Evolutionary conservation across 225 moss, liverwort and hornwort species (phyloP), one percentile per base, ranked within the genome.

Genomic region (Marchantia polymorpha): DNA sequence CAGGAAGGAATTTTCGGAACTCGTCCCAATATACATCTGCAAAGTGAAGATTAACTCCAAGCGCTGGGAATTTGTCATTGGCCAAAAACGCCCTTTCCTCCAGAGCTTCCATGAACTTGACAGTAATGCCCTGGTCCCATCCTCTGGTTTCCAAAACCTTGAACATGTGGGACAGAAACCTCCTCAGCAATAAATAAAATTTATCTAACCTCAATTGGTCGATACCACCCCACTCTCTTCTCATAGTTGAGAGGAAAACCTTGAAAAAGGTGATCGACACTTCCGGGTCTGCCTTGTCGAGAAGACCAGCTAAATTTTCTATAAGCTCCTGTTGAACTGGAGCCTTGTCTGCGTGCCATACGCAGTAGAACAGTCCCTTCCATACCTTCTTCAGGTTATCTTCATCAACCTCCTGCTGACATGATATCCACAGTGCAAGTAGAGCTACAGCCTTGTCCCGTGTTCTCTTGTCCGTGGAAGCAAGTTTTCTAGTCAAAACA

Each of bases 321-420:
- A 90, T 91, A 19, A 99, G 95, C 83, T 99, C 92, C 69, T 87
- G 92, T 86, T 99, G 99, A 59, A 99, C 91, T 13, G 87, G 90
- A 23, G 90, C 95, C 75, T 94, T 99, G 83, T 99, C 99, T 12
- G 99, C 85, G 69, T 95, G 99, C 95, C 95, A 99, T 80, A 99
- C 81, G 75, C 99, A 95, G 68, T 95, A 99, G 76, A 99, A 99
- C 47, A 99, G 83, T 52, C 95, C 99, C 85, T 95, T 99, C 99
- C 99, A 99, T 69, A 99, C 90, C 87, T 74, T 89, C 78, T 71
- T 91, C 89, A 89, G 87, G 86, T 84, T 89, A 54, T 88, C 91
- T 88, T 88, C 86, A 79, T 65, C 88, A 72, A 80, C 89, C 86
- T 81, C 79, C 84, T 60, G 88, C 77, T 80, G 90, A 84, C 81